These are phyloP conservation scores for Fusarium verticillioides DNA, from an alignment of 2,329 filamentous ascomycete genomes.

Conservation along the genomic window DNA sequence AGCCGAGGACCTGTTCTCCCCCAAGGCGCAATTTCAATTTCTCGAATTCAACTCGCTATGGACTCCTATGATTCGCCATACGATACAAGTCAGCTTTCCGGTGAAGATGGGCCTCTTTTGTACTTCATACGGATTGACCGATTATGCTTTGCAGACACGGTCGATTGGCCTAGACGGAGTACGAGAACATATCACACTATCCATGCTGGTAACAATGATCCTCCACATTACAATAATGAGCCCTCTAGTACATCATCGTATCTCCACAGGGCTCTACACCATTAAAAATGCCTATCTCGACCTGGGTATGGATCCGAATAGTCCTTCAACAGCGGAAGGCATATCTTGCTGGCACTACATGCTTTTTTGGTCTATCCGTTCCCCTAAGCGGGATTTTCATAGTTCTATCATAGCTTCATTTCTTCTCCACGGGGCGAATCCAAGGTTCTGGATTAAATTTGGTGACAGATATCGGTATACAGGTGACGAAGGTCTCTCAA, in stretches of 20 bases:
- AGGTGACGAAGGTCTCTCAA: accelerated
- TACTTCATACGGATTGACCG: accelerated
- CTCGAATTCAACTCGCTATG: accelerated
- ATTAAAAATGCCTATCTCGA: accelerated
- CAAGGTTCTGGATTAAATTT: neutral
- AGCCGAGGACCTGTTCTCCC: neutral
- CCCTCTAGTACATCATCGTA: too few relatives aligned
- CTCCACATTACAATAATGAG: too few relatives aligned
- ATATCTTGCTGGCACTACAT: neutral
- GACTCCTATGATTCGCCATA: too few relatives aligned
- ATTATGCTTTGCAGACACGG: accelerated
- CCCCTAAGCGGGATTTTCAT: too few relatives aligned
- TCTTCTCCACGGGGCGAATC: neutral
- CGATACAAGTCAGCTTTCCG: accelerated
- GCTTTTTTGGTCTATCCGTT: too few relatives aligned
- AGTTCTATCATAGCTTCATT: neutral
- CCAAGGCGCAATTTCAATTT: accelerated
- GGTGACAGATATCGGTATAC: accelerated
- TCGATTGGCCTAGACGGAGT: neutral
- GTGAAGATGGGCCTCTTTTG: accelerated
- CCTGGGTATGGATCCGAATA: accelerated
- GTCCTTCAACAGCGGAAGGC: neutral
- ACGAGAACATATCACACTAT: neutral
- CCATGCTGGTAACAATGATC: neutral
- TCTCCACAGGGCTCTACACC: neutral